Percentiles rank a stretch among this genome's conserved stretches.
Conservation (phyloP, 78 protist species). For the Tieghemostelium lacteum region DNA sequence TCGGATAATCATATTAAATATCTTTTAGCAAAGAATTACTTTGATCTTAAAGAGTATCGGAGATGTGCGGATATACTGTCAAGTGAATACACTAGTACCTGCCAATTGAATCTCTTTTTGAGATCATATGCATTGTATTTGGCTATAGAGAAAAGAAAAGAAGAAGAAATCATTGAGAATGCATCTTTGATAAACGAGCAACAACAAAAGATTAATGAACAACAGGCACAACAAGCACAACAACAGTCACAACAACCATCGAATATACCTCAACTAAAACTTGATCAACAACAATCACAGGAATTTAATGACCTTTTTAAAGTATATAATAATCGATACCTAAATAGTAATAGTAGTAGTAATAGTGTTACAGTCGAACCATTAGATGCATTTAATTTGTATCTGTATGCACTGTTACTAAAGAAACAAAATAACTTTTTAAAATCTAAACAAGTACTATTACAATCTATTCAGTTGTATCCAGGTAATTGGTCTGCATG, state of each 20-base stretch:
- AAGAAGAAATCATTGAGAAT: slow-evolving; percentile 31
- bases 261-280: background rate
- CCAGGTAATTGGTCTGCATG: slow-evolving; percentile 87
- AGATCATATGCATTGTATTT: slow-evolving; percentile 55
- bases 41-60: slow-evolving; percentile 71
- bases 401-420: slow-evolving; percentile 41
- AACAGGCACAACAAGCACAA: background rate
- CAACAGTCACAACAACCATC: background rate
- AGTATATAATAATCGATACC: background rate
- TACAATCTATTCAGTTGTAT: slow-evolving; percentile 32
- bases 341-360: too few species aligned
- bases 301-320: slow-evolving; percentile 16
- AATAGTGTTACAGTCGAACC: background rate
- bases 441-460: slow-evolving; percentile 11
- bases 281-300: background rate
- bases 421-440: slow-evolving; percentile 8
- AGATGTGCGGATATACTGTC: slow-evolving; percentile 39
- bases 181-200: slow-evolving; percentile 6
- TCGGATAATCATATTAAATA: slow-evolving; percentile 30
- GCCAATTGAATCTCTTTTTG: slow-evolving; percentile 20
- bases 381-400: slow-evolving; percentile 61
- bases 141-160: slow-evolving; percentile 60
- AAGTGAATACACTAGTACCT: background rate
- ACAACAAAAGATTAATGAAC: background rate
- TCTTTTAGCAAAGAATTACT: slow-evolving; percentile 63